Evolutionary conservation across 108 stramenopile genomes (phyloP).

Genomic region (Cyclotella choctawhatcheeana): DNA sequence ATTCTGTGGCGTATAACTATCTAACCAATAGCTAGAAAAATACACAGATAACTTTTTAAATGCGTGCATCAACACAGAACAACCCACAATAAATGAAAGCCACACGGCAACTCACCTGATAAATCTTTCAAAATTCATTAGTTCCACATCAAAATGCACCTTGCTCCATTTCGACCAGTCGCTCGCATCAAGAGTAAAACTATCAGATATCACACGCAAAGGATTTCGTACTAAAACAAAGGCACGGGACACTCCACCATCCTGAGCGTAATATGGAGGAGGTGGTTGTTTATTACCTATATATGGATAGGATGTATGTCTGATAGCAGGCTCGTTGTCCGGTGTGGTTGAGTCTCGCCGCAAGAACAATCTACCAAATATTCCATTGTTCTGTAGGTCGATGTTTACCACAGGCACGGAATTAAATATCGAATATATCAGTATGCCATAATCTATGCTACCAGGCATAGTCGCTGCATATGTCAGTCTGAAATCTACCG

Average conservation of each 20-base stretch:
- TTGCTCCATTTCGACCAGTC: constrained; percentile 1
- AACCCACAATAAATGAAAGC: background rate
- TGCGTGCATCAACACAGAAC: too few species aligned
- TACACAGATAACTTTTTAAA: too few species aligned
- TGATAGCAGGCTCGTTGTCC: background rate
- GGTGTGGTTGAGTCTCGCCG: background rate
- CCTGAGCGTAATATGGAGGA: background rate
- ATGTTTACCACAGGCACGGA: background rate
- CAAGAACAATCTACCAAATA: background rate
- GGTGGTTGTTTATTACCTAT: background rate
- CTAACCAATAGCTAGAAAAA: constrained; percentile 15
- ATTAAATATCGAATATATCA: background rate
- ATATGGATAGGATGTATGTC: background rate
- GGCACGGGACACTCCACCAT: constrained; percentile 4
- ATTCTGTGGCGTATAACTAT: constrained; percentile 7
- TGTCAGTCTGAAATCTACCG: background rate
- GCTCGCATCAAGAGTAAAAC: background rate
- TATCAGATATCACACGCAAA: background rate
- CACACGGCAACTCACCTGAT: background rate
- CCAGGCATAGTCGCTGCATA: constrained; percentile 6
- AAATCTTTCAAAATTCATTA: constrained; percentile 2
- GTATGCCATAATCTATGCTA: background rate
- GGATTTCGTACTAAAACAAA: constrained; percentile 6
- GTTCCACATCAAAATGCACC: background rate
- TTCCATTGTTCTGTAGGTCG: background rate